Base-by-base conservation (phyloP, 2,329 filamentous ascomycete genomes). In the Aspergillus flavus region DNA sequence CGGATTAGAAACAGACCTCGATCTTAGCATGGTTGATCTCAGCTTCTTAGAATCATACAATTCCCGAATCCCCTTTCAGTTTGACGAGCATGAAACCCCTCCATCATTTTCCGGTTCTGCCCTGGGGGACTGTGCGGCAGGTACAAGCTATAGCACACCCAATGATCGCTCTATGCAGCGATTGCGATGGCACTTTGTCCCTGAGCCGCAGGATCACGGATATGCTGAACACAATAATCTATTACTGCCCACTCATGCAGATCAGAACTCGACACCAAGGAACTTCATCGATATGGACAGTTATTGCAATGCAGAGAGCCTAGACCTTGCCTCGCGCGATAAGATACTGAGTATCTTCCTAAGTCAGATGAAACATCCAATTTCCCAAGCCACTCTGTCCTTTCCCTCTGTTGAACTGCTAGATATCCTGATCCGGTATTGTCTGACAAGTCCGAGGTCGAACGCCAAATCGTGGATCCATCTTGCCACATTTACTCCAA, bases 1-100 rank as follows among this genome's bases (percentile, higher is more conserved):
- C 43, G 64, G 61, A 21, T 61, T 69, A 32, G 64, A 65, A 54
- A 62, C 68, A 2, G 64, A 65, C 48, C 71, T 72, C 28, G 72
- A 75, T 11, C 66, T 77, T 1, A 73, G 74, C 28, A 71, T 74
- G 16, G 65, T 76, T 6, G 75, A 77, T 57, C 65, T 77, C 1
- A 66, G 67, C 12, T 77, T 77, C 34, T 68, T 77, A 6, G 73
- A 76, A 19, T 66, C 69, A 0, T 77, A 77, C 56, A 76, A 76
- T 45, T 64, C 62, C 0, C 72, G 61, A 9, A 69, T 73, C 3
- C 75, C 75, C 0, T 77, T 77, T 11, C 73, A 76, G 61, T 61
- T 71, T 48, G 14, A 66, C 11, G 30, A 41, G 11, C 36, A 28
- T 41, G 39, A 41, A 19, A 41, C 39, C 16, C 39, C 39, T 41